A percentile compares a stretch with the other conserved stretches of the same genome.
Conservation (phyloP, 2,329 filamentous ascomycete genomes). For the Huntiella savannae region DNA sequence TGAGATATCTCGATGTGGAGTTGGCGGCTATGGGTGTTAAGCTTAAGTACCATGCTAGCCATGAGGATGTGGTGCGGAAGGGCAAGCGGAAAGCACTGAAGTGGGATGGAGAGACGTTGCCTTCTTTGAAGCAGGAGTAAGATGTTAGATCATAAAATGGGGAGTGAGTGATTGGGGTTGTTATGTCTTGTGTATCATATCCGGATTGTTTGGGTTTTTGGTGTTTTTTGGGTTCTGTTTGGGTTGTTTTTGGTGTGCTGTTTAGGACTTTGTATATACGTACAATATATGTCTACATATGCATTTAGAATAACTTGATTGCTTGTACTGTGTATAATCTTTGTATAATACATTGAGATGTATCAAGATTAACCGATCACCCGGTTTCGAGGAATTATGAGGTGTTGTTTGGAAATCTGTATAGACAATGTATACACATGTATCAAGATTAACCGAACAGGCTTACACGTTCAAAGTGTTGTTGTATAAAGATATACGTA, state of each 20-base stretch:
- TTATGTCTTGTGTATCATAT: no score
- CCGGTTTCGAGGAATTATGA: no score
- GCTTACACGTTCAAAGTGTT: no score
- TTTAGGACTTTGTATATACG: neutral
- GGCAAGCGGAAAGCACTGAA: conserved; percentile 27
- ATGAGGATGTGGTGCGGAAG: conserved; percentile 45
- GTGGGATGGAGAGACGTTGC: conserved; percentile 12
- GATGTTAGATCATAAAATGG: conserved; percentile 6
- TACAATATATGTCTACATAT: no score
- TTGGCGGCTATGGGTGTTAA: conserved; percentile 90
- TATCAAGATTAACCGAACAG: no score
- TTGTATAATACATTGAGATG: no score
- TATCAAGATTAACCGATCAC: no score
- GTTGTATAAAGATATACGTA: no score
- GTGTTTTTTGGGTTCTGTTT: conserved; percentile 6
- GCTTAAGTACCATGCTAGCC: conserved; percentile 57
- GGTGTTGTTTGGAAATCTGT: no score
- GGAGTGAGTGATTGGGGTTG: neutral
- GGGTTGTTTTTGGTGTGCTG: conserved; percentile 1
- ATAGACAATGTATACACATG: no score
- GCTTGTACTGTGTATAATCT: no score
- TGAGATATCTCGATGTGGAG: conserved; percentile 89
- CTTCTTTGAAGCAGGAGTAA: neutral
- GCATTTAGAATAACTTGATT: no score
- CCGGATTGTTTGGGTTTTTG: neutral